These are phyloP conservation scores for Acer negundo DNA, from an alignment of 345 rosid genomes.

Conservation along the genomic window DNA sequence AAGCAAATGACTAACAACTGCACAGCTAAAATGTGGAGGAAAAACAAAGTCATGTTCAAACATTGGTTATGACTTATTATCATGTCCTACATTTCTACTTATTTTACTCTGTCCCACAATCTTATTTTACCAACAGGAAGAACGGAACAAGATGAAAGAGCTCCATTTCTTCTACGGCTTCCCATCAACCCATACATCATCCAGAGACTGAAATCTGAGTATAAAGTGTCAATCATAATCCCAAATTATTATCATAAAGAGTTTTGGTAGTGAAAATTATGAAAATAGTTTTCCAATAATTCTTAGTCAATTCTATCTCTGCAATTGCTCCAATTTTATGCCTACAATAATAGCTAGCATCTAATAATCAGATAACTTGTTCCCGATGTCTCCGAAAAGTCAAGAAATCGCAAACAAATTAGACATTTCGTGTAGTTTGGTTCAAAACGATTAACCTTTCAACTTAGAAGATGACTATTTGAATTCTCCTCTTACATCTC, in stretches of 20 bases:
- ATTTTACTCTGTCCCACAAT: neutral
- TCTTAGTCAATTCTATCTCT: neutral
- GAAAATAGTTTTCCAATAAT: neutral
- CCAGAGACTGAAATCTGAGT: neutral
- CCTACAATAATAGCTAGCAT: neutral
- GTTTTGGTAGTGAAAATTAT: neutral
- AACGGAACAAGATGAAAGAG: neutral
- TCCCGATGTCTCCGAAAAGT: neutral
- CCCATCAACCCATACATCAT: neutral
- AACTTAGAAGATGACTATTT: conserved; percentile 18
- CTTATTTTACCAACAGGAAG: neutral
- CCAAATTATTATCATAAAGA: neutral
- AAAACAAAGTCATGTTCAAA: neutral
- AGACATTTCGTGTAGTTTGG: neutral
- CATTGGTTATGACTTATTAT: neutral
- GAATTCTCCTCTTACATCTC: neutral
- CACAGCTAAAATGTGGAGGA: neutral
- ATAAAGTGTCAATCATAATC: neutral
- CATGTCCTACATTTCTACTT: neutral
- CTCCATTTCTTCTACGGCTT: neutral
- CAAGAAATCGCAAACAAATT: neutral
- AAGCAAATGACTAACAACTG: neutral
- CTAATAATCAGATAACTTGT: neutral
- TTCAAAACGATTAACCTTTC: neutral
- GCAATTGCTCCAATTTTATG: neutral